phyloP scores from a whole-genome alignment of 2,329 filamentous ascomycete genomes.

The Karstenula rhodostoma region DNA sequence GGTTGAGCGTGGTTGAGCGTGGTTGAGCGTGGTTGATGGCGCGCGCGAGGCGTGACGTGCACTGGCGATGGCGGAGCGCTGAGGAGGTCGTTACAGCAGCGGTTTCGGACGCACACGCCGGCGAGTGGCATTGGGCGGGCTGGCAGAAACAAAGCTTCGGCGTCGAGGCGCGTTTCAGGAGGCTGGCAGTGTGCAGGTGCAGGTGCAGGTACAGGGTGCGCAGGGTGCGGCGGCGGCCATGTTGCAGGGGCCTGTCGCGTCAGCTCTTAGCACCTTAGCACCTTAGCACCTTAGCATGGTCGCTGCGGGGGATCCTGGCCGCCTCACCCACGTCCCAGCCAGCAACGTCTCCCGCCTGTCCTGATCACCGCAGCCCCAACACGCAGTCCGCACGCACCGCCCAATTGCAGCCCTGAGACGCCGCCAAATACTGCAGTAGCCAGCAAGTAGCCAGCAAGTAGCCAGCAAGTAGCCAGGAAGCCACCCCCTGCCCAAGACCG shows the following conservation, averaged over 20 bases:
- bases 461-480: no score
- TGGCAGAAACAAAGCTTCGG: constrained; percentile 30
- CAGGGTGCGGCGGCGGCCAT: constrained; percentile 12
- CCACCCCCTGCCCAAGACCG: constrained; percentile 23
- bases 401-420: constrained; percentile 29
- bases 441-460: no score
- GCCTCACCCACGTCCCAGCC: background rate
- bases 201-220: no score
- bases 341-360: background rate
- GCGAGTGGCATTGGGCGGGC: constrained; percentile 24
- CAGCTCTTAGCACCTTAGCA: constrained; percentile 22
- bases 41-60: constrained; percentile 4
- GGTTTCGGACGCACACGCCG: constrained; percentile 22
- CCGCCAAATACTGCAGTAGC: constrained; percentile 17
- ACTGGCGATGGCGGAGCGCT: constrained; percentile 16
- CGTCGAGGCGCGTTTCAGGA: constrained; percentile 30
- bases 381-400: constrained; percentile 9
- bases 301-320: background rate
- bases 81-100: constrained; percentile 19
- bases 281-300: constrained; percentile 8
- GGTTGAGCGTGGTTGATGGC: background rate
- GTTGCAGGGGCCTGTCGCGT: constrained; percentile 20
- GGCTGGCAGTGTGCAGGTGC: constrained; percentile 27
- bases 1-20: no score
- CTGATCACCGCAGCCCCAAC: constrained; percentile 1